Conservation (phyloP, 1,284 basidiomycete genomes). For the Fistulina hepatica region DNA sequence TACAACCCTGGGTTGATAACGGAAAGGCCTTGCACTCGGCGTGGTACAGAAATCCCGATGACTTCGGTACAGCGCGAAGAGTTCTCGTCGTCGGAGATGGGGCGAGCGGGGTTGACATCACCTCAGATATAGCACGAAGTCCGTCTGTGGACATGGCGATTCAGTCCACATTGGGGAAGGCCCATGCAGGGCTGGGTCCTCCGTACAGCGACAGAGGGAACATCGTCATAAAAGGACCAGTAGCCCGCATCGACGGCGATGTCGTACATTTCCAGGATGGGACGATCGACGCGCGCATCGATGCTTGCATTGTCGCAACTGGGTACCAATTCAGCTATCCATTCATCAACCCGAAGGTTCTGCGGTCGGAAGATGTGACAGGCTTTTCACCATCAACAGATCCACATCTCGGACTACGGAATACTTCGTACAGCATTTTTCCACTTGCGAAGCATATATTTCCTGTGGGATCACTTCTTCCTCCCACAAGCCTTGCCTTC, state of each 20-base stretch:
- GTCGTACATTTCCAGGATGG: slow-evolving; percentile 52
- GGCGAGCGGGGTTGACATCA: slow-evolving; percentile 64
- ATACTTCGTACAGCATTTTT: slow-evolving; percentile 53
- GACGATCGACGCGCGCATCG: slow-evolving; percentile 39
- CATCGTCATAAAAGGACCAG: slow-evolving; percentile 34
- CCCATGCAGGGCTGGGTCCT: too few species aligned
- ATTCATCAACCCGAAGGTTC: slow-evolving; percentile 36
- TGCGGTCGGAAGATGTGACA: slow-evolving; percentile 27
- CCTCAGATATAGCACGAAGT: slow-evolving; percentile 24
- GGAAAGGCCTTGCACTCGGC: slow-evolving; percentile 49
- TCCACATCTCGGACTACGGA: slow-evolving; percentile 44
- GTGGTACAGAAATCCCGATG: slow-evolving; percentile 50
- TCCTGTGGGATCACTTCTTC: slow-evolving; percentile 43
- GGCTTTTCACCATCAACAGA: slow-evolving; percentile 35
- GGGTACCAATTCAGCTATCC: slow-evolving; percentile 53
- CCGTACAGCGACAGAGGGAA: slow-evolving; percentile 24
- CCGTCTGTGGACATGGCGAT: background rate
- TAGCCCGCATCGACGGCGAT: slow-evolving; percentile 35
- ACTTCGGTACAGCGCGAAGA: slow-evolving; percentile 32
- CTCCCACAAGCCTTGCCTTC: slow-evolving; percentile 48
- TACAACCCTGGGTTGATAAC: slow-evolving; percentile 42
- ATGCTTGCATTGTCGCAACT: slow-evolving; percentile 60
- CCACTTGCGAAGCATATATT: slow-evolving; percentile 45
- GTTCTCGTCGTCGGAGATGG: slow-evolving; percentile 63
- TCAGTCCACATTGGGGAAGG: too few species aligned